A percentile compares a stretch with the other conserved stretches of the same genome.
These are phyloP conservation scores for Lasiodiplodia gonubiensis DNA, from an alignment of 2,329 filamentous ascomycete species.

Conservation along the genomic window DNA sequence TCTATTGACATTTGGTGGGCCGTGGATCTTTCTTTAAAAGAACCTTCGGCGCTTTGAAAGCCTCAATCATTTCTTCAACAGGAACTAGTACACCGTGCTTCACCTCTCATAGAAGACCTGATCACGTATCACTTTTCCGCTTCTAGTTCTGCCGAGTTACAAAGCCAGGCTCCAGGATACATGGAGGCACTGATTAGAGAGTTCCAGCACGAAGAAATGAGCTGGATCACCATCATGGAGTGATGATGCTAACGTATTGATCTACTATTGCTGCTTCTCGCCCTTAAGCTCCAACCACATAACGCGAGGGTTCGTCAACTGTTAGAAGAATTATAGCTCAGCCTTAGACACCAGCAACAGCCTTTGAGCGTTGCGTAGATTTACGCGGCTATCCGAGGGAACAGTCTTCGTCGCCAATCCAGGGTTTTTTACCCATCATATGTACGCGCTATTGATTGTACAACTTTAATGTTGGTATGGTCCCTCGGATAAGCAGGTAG, in stretches of 20 bases:
- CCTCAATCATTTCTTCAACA: too few relatives aligned
- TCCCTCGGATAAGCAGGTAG: too few relatives aligned
- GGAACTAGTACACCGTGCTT: too few relatives aligned
- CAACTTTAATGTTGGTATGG: not conserved
- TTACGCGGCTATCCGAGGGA: too few relatives aligned
- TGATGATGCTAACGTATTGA: not conserved
- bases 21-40: too few relatives aligned
- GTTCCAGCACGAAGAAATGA: not conserved
- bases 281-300: not conserved
- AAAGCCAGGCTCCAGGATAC: not conserved
- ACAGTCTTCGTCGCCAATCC: too few relatives aligned
- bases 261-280: not conserved
- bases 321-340: not conserved
- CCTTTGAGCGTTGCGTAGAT: too few relatives aligned
- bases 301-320: not conserved
- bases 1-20: too few relatives aligned
- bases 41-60: too few relatives aligned
- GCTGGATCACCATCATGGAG: not conserved
- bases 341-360: not conserved
- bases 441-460: not conserved
- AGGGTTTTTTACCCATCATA: not conserved
- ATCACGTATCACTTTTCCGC: not conserved
- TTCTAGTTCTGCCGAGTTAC: not conserved
- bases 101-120: too few relatives aligned
- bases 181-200: not conserved